Conservation (phyloP, 805 yeast genomes). For the Ogataea angusta region DNA sequence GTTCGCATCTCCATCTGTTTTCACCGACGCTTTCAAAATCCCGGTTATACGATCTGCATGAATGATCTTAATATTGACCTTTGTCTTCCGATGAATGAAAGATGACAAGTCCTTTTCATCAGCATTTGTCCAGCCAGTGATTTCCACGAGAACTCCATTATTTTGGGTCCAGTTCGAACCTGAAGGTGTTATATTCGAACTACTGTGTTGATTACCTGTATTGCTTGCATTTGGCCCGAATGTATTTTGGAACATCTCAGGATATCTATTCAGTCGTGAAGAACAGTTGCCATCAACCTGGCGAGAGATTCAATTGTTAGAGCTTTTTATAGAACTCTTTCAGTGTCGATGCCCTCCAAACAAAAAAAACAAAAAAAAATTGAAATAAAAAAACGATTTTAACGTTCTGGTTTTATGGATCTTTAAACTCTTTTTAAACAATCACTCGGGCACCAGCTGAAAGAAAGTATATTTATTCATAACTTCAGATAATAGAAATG, state of each 20-base stretch:
- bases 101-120: constrained; percentile 61
- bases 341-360: no score
- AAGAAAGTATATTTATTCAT: no score
- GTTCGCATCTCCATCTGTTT: constrained; percentile 52
- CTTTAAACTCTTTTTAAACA: no score
- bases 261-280: no score
- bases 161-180: background rate
- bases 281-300: no score
- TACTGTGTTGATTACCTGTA: background rate
- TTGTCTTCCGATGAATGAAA: constrained; percentile 67
- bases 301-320: no score
- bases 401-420: no score
- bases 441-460: no score
- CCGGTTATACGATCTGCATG: constrained; percentile 47
- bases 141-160: constrained; percentile 51
- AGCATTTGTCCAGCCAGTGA: constrained; percentile 82
- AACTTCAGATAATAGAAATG: no score
- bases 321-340: no score
- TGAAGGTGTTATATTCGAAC: background rate
- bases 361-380: no score
- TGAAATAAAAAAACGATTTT: no score
- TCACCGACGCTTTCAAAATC: constrained; percentile 58
- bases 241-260: constrained; percentile 2
- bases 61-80: constrained; percentile 51
- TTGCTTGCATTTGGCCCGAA: constrained; percentile 2